phyloP scores from a whole-genome alignment of 2,329 filamentous ascomycete species.

The Albophoma yamanashiensis region DNA sequence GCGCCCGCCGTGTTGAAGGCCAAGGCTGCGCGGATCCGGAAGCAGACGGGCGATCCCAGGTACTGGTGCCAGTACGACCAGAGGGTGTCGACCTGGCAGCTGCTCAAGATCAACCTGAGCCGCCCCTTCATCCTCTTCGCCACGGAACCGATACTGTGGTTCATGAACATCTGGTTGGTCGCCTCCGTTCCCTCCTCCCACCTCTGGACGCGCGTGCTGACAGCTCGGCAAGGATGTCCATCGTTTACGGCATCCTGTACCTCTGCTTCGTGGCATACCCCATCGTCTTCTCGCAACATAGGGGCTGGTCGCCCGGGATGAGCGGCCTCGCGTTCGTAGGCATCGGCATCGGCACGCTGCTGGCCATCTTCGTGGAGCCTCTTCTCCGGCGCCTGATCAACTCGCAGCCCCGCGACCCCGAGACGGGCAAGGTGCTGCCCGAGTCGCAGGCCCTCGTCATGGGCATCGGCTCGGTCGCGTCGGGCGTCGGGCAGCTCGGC shows the following conservation, averaged over 20 bases:
- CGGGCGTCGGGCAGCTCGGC: conserved; percentile 69
- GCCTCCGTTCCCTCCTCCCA: not conserved
- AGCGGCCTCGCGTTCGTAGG: conserved; percentile 70
- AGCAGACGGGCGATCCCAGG: conserved; percentile 57
- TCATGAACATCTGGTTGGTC: conserved; percentile 53
- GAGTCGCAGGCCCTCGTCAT: conserved; percentile 77
- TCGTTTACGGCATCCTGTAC: conserved; percentile 80
- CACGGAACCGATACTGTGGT: conserved; percentile 72
- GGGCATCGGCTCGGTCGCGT: conserved; percentile 63
- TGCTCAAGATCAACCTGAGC: conserved; percentile 66
- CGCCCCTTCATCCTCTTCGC: conserved; percentile 68
- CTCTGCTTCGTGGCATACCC: conserved; percentile 88
- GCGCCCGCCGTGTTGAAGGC: conserved; percentile 57
- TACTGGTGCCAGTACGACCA: conserved; percentile 79
- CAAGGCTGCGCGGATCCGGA: conserved; percentile 52
- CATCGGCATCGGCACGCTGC: conserved; percentile 51
- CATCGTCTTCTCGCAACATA: conserved; percentile 63
- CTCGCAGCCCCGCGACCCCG: conserved; percentile 60
- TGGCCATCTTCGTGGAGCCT: conserved; percentile 55
- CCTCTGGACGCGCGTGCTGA: not conserved
- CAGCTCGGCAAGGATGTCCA: conserved; percentile 47
- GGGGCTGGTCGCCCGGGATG: conserved; percentile 66
- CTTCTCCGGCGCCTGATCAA: conserved; percentile 71
- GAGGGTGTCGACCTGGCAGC: conserved; percentile 47
- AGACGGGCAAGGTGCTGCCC: conserved; percentile 61